These are phyloP conservation scores for Yamadazyma nakazawae DNA, from an alignment of 805 yeast genomes.

Conservation along the genomic window DNA sequence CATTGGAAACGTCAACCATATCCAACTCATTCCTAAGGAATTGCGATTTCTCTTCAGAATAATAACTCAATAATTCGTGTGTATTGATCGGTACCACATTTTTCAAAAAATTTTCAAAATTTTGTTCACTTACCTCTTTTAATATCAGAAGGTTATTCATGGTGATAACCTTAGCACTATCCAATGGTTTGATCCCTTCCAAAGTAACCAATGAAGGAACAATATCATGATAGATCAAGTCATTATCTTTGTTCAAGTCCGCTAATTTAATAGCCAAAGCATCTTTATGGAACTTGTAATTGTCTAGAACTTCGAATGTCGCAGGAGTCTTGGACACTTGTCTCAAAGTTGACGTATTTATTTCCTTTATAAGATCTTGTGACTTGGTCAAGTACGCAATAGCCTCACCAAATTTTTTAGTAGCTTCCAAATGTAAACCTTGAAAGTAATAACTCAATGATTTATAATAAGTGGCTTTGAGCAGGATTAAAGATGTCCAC, in stretches of 20 bases:
- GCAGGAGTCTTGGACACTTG: conserved; percentile 23
- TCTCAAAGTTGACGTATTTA: conserved; percentile 26
- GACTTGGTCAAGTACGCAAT: conserved; percentile 63
- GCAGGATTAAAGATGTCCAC: conserved; percentile 52
- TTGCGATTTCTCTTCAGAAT: conserved; percentile 86
- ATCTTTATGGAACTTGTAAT: conserved; percentile 40
- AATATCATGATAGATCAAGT: conserved; percentile 78
- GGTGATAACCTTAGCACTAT: conserved; percentile 60
- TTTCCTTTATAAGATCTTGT: conserved; percentile 34
- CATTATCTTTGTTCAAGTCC: conserved; percentile 75
- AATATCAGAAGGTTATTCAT: conserved; percentile 46
- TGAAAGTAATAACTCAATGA: conserved; percentile 62
- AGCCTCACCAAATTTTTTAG: conserved; percentile 69
- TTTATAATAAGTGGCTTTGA: conserved; percentile 54
- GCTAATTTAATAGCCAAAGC: conserved; percentile 33
- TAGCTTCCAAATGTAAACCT: conserved; percentile 50
- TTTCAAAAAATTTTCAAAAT: conserved; percentile 57
- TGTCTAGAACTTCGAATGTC: conserved; percentile 38
- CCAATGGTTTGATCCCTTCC: conserved; percentile 65
- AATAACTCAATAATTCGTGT: conserved; percentile 81
- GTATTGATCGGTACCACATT: conserved; percentile 82
- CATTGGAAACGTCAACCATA: conserved; percentile 69
- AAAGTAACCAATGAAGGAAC: conserved; percentile 62
- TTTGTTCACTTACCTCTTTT: conserved; percentile 36
- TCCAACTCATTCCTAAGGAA: conserved; percentile 73